phyloP scores from a whole-genome alignment of 179 eudicot genomes.

The Drosera spatulata region DNA sequence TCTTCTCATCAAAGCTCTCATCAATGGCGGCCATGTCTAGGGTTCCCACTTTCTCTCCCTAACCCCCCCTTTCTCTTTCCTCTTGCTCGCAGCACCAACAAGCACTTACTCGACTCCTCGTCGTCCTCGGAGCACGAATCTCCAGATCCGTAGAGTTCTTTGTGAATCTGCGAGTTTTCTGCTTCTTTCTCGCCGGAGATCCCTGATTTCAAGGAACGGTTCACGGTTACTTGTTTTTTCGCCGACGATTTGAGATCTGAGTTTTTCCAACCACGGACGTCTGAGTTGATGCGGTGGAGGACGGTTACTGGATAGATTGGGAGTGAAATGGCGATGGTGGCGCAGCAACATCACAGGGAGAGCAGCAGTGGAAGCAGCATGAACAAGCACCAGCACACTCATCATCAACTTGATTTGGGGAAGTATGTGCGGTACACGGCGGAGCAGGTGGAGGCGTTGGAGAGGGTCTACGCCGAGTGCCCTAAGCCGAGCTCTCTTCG shows the following conservation, averaged over 20 bases:
- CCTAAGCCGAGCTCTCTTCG: conserved; percentile 44
- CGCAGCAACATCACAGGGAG: conserved; percentile 15
- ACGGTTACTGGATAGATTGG: too few relatives aligned
- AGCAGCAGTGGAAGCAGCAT: conserved; percentile 27
- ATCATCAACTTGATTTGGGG: conserved; percentile 7
- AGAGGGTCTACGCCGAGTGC: conserved; percentile 41
- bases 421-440: conserved; percentile 25
- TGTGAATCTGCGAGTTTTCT: too few relatives aligned
- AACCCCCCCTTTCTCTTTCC: conserved; percentile 7
- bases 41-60: conserved; percentile 7
- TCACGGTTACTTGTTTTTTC: too few relatives aligned
- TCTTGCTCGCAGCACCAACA: background rate
- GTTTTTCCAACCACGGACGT: too few relatives aligned
- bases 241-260: too few relatives aligned
- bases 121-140: too few relatives aligned
- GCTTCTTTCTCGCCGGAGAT: too few relatives aligned
- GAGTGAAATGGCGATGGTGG: conserved; percentile 26
- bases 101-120: too few relatives aligned
- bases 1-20: background rate
- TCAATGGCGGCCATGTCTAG: conserved; percentile 4
- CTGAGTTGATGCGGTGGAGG: too few relatives aligned
- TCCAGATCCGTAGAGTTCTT: too few relatives aligned
- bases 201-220: too few relatives aligned
- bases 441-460: conserved; percentile 29
- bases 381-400: conserved; percentile 5